Percentiles rank a stretch among this genome's conserved stretches.
These are phyloP conservation scores for Escallonia rubra DNA, from an alignment of 129 eudicot species.

Conservation along the genomic window DNA sequence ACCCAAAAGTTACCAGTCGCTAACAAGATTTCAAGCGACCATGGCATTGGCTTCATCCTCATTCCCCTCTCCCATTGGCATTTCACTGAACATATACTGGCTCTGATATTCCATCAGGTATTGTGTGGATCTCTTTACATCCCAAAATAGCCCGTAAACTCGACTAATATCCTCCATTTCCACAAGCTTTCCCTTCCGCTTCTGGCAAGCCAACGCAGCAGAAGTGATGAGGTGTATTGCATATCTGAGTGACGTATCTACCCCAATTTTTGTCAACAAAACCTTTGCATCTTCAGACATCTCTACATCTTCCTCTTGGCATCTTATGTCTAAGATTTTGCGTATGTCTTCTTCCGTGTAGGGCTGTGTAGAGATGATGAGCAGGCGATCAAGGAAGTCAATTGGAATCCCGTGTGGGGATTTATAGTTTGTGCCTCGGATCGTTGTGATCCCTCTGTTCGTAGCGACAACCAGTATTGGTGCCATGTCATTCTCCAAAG, in stretches of 20 bases:
- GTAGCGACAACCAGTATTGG: conserved; percentile 91
- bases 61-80: conserved; percentile 31
- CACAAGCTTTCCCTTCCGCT: conserved; percentile 75
- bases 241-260: conserved; percentile 66
- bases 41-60: conserved; percentile 50
- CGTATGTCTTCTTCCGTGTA: conserved; percentile 73
- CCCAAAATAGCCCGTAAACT: conserved; percentile 71
- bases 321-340: conserved; percentile 70
- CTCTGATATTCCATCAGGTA: conserved; percentile 87
- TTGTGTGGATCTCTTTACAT: conserved; percentile 86
- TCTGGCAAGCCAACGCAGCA: conserved; percentile 73
- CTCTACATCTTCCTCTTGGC: conserved; percentile 91
- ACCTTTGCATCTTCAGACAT: conserved; percentile 82
- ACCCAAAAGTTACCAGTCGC: no score
- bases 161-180: conserved; percentile 84
- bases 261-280: conserved; percentile 80
- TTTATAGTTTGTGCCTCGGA: conserved; percentile 85
- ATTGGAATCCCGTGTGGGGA: conserved; percentile 93
- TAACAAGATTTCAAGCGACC: conserved; percentile 33
- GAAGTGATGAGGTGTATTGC: conserved; percentile 77
- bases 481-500: conserved; percentile 89
- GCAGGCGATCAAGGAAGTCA: conserved; percentile 71
- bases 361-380: conserved; percentile 80
- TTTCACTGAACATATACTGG: conserved; percentile 74
- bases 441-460: conserved; percentile 80